phyloP scores from a whole-genome alignment of 805 yeast species.

The Schizosaccharomyces japonicus region DNA sequence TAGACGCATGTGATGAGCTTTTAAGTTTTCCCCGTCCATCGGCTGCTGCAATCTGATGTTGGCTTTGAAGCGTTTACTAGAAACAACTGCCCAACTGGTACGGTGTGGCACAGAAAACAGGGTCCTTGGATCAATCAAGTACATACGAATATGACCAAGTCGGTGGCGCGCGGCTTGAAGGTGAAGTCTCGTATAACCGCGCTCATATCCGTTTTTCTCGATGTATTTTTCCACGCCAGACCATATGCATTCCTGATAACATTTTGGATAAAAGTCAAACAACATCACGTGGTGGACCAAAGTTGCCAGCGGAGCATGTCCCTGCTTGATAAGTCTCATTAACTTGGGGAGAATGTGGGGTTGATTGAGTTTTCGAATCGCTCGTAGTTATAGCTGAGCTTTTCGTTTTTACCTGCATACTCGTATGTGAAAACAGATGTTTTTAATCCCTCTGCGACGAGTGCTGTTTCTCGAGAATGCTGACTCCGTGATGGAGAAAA shows the following conservation, averaged over 20 bases:
- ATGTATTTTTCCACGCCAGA: neutral
- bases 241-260: neutral
- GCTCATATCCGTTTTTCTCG: neutral
- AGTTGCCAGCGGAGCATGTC: neutral
- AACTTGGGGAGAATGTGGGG: constrained; percentile 30
- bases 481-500: no score
- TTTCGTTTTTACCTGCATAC: no score
- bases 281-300: neutral
- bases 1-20: neutral
- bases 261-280: neutral
- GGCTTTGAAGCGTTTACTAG: neutral
- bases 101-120: neutral
- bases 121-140: neutral
- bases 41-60: neutral
- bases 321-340: constrained; percentile 12
- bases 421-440: no score
- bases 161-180: neutral
- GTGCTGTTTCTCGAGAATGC: no score
- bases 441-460: no score
- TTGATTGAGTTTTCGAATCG: no score
- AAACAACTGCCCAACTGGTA: neutral
- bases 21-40: neutral
- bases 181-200: neutral
- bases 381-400: no score
- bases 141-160: neutral